Base-by-base conservation (phyloP, 2,329 filamentous ascomycete species). In the Chrysoporthe deuterocubensis region DNA sequence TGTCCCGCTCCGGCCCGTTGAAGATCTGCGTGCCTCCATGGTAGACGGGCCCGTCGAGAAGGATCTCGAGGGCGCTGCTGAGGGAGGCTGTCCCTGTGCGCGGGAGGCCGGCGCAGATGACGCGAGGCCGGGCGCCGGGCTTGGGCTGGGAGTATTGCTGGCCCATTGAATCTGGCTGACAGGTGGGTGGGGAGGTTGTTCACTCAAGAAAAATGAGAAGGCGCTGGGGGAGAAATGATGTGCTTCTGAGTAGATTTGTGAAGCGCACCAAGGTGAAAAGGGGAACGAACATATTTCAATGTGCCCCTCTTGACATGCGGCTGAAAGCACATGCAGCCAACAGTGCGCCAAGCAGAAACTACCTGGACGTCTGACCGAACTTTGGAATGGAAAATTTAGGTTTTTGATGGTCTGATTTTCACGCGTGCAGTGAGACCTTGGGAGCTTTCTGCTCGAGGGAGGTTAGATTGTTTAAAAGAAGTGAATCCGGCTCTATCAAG, bases 31-130 rank as follows among this genome's bases (percentile, higher is more conserved):
- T 74, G 14, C 72, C 72, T 44, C 72, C 70, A 54, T 74, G 72
- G 57, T 73, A 70, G 21, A 74, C 71, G 4, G 73, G 72, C 1
- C 68, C 72, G 48, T 71, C 56, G n/a, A 75, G 71, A 32, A 75
- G 69, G 44, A 72, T 75, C n/a, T 71, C 66, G 37, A 75, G 70
- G 0, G 73, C 74, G 9, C 52, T 62, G 59, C 69, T 69, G 67
- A 76, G 69, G 1, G 74, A 74, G 34, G 70, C 68, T 21, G 73
- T 75, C 52, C 73, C 74, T 14, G 73, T 75, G 11, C 71, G 71
- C 4, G 73, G 67, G 21, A 75, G 66, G 42, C 74, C 75, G 50
- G 73, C 73, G 40, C 74, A 72, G 64, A 76, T 73, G 65, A 75
- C 71, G 44, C 67, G 70, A 32, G 74, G 62, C 42, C 66, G 65